Base-by-base conservation (phyloP, 176 grass and related monocot species). In the Eleusine indica region DNA sequence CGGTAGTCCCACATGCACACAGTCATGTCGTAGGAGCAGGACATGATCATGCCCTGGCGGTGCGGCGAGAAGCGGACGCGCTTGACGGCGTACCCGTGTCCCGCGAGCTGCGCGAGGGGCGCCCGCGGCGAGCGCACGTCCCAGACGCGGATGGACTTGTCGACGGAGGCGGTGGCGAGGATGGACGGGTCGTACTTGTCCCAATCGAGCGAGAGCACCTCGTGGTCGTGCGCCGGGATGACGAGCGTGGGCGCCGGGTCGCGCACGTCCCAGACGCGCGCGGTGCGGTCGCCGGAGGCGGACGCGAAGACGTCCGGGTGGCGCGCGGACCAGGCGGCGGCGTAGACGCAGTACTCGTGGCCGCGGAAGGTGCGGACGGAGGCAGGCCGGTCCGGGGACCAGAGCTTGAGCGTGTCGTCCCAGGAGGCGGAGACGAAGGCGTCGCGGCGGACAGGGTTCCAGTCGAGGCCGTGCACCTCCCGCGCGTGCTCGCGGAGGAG, bases 11-110 rank as follows among this genome's bases (percentile, higher is more conserved):
- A 97, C 84, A 97, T 84, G 70, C 90, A 88, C 14, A 97, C 92
- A 3, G 95, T 91, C 95, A 97, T 97, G 79, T 97, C 90, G 54
- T 97, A 97, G 82, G 95, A 97, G 84, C 92, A 91, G 62, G 92
- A 92, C 78, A 97, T 74, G 38, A 97, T 82, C 42, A 97, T 29
- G 11, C 86, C 94, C 84, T 97, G 92, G 1, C 84, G 79, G 67
- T 94, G 95, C 18, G 92, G 95, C 3, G 95, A 97, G 81, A 97
- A 97, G 63, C 76, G 81, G 49, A 97, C 86, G 63, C 86, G 89
- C 86, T 91, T 94, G 64, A 97, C 92, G 35, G 92, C 95, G 63
- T 89, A 92, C 1, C 90, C 86, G 18, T 97, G 95, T 0, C 95
- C 95, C 1, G 92, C 86, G 30, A 97, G 90, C 83, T 79, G 84